phyloP scores from a whole-genome alignment of 331 rosid species.

The Malus hybrid region DNA sequence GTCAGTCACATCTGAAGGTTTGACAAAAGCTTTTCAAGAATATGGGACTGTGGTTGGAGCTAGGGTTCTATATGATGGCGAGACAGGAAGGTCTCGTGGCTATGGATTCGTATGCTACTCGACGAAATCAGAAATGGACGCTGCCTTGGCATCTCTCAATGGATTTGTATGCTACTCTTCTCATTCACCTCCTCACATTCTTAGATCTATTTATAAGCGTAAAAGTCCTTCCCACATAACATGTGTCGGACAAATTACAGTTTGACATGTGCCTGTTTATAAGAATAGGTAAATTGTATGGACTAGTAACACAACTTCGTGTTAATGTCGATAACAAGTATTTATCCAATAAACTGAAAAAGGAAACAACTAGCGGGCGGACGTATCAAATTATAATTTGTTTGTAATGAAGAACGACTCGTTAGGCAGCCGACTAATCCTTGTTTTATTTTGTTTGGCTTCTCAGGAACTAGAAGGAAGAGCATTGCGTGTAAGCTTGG shows the following conservation, averaged over 20 bases:
- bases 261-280: background rate
- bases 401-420: background rate
- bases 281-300: background rate
- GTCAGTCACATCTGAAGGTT: slow-evolving; percentile 75
- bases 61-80: slow-evolving; percentile 79
- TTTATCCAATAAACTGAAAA: background rate
- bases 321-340: background rate
- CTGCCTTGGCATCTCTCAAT: slow-evolving; percentile 59
- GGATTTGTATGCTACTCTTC: slow-evolving; percentile 44
- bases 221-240: background rate
- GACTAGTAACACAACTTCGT: background rate
- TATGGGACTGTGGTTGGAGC: slow-evolving; percentile 89
- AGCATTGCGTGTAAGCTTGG: slow-evolving; percentile 74
- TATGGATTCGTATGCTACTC: slow-evolving; percentile 85
- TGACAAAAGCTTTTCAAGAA: slow-evolving; percentile 65
- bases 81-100: slow-evolving; percentile 82
- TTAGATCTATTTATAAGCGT: too few relatives aligned
- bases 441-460: slow-evolving; percentile 8
- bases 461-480: slow-evolving; percentile 78
- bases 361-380: background rate
- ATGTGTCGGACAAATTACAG: background rate
- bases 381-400: background rate
- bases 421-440: background rate
- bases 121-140: slow-evolving; percentile 74
- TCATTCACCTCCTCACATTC: background rate